phyloP scores from a whole-genome alignment of 768 basidiomycete genomes.

The Favolaschia claudopus region DNA sequence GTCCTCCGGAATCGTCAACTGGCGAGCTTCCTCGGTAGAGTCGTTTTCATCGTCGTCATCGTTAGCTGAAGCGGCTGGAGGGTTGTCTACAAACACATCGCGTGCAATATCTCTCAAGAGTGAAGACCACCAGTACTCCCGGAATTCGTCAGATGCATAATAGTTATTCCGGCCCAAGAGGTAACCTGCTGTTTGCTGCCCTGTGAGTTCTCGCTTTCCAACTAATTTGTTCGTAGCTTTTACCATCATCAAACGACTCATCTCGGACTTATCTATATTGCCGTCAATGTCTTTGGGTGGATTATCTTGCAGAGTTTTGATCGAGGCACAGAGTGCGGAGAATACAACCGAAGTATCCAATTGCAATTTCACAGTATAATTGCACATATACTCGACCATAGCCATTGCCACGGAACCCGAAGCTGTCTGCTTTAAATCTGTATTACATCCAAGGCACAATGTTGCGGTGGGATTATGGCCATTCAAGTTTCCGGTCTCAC shows the following conservation, averaged over 20 bases:
- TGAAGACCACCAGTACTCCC: conserved; percentile 13
- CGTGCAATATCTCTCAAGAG: conserved; percentile 12
- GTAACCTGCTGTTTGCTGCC: conserved; percentile 12
- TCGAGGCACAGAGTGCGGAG: conserved; percentile 23
- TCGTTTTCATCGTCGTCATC: background rate
- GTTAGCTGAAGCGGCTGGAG: too few species aligned
- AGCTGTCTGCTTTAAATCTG: conserved; percentile 18
- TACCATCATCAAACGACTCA: conserved; percentile 6
- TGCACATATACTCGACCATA: conserved; percentile 13
- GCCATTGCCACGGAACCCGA: conserved; percentile 25
- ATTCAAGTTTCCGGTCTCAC: too few species aligned
- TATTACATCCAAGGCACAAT: too few species aligned
- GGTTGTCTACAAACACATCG: conserved; percentile 27
- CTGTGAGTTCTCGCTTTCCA: conserved; percentile 14
- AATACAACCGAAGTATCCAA: conserved; percentile 24
- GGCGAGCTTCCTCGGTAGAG: background rate
- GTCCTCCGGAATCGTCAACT: background rate
- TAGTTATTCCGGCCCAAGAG: background rate
- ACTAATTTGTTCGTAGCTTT: conserved; percentile 12
- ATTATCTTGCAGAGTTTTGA: conserved; percentile 16
- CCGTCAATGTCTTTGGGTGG: conserved; percentile 23
- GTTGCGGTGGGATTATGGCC: conserved; percentile 10
- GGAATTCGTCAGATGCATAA: conserved; percentile 6
- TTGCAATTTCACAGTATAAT: conserved; percentile 14
- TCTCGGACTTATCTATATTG: conserved; percentile 5